Evolutionary conservation across 2,329 filamentous ascomycete genomes (phyloP), one percentile per base, ranked within the genome.

Genomic region (Albifimbria verrucaria): DNA sequence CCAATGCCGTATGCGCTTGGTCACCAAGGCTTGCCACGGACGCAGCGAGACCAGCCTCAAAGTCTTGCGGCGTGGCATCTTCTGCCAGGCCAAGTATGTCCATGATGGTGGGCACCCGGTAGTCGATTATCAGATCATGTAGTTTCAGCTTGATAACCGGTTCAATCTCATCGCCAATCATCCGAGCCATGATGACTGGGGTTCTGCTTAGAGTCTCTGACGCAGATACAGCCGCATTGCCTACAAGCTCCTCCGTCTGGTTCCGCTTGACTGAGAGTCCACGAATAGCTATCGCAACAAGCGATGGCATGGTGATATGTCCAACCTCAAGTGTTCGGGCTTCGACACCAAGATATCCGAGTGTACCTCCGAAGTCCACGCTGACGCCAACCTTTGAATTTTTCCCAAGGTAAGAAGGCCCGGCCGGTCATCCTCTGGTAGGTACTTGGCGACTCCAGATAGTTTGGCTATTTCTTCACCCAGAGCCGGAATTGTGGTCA

Each of bases 161-260:
- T 58, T 97, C 93, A 72, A 95, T 90, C 66, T 97, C 93, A 66
- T 97, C 92, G 0, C 91, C 91, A 59, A 99, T 89, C 73, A 96
- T 89, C 48, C 94, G 83, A 54, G 89, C 83, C 86, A 96, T 96
- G 50, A 97, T 68, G 58, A 92, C 90, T 1, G 73, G 71, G 4
- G 62, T 60, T 41, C 57, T 61, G 3, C 56, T 57, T 20, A 64
- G 53, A 20, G 58, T 54, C 5, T 68, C 65, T 18, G 60, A 66
- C 41, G 64, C 56, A 7, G 61, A 59, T n/a, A 64, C 62, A 11
- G 59, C 47, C 12, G 64, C 62, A 20, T 77, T 84, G 41, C 85
- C 85, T 5, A 97, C 62, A 12, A 99, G 75, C 46, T 90, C 82
- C 65, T 96, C 90, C 0, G 74, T 75, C 2, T 77, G 74, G 59